Evolutionary conservation across 495 filamentous ascomycete species (phyloP).

Genomic region (Xylaria castorea): DNA sequence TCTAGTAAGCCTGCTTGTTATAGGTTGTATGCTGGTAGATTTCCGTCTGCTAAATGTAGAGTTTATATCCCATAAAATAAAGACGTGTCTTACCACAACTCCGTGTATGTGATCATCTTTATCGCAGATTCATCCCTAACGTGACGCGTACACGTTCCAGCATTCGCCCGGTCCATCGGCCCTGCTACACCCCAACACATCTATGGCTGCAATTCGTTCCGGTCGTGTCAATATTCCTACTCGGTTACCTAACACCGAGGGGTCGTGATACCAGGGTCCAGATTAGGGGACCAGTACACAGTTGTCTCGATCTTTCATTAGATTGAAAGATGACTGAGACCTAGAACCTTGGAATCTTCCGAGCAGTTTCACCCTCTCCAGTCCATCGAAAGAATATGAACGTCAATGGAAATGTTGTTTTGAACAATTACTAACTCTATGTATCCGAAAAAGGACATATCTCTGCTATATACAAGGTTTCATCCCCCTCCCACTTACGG

Average conservation of each 20-base stretch:
- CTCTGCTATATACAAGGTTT: not conserved
- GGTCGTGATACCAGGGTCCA: not conserved
- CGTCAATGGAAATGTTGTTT: not conserved
- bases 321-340: not conserved
- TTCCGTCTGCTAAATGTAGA: not conserved
- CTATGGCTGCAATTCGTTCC: not conserved
- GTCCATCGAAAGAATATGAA: too few species aligned
- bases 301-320: not conserved
- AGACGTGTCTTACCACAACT: not conserved
- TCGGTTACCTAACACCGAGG: not conserved
- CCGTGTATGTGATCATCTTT: not conserved
- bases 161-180: slow-evolving; percentile 2
- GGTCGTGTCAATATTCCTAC: not conserved
- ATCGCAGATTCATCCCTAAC: not conserved
- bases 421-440: not conserved
- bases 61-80: not conserved
- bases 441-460: not conserved
- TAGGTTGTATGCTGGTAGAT: not conserved
- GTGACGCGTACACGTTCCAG: not conserved
- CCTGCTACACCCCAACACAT: slow-evolving; percentile 4
- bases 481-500: not conserved
- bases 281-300: not conserved
- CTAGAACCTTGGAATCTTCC: not conserved
- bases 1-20: not conserved
- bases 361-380: not conserved